Evolutionary conservation across 371 early-diverging fungal species (phyloP).

Genomic region (Apophysomyces sp.): DNA sequence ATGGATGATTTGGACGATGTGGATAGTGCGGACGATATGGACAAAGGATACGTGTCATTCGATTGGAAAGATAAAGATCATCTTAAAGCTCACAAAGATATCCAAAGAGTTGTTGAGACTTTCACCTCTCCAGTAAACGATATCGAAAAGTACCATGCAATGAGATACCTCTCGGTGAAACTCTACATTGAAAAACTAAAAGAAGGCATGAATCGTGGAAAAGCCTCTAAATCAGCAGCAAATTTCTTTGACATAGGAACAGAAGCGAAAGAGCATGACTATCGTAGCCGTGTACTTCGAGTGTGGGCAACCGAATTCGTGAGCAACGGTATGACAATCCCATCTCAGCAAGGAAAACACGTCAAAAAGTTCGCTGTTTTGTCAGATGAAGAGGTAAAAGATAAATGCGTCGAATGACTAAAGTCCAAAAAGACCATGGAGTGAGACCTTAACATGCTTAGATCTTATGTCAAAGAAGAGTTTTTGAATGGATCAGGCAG

Average conservation of each 20-base stretch:
- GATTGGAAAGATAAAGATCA: background rate
- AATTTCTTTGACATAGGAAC: background rate
- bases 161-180: background rate
- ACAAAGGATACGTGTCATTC: background rate
- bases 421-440: background rate
- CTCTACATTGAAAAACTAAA: background rate
- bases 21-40: background rate
- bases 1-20: too few species aligned
- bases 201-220: background rate
- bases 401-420: background rate
- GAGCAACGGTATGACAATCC: background rate
- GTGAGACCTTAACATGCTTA: background rate
- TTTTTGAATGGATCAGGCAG: background rate
- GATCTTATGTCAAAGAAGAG: background rate
- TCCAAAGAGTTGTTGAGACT: background rate
- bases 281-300: background rate
- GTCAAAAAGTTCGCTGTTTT: background rate
- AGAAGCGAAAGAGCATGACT: background rate
- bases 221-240: background rate
- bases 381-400: background rate
- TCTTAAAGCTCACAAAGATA: background rate
- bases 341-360: slow-evolving; percentile 2
- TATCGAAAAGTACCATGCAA: background rate
- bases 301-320: slow-evolving; percentile 1
- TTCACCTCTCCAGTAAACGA: background rate